Conservation (phyloP, 2,329 filamentous ascomycete genomes). For the Aspergillus sp. region DNA sequence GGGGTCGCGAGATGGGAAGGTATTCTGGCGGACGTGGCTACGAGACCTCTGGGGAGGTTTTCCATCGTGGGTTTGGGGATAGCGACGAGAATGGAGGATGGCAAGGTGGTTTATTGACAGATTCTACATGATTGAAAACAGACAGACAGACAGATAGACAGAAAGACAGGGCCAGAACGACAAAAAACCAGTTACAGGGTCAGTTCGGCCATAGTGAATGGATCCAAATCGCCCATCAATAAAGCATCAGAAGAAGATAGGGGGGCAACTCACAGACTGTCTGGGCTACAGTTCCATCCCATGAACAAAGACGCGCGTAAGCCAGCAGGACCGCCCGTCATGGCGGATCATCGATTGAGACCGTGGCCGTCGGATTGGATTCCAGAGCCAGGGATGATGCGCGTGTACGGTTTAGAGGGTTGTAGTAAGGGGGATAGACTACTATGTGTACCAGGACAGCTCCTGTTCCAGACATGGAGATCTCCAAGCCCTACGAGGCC, state of each 20-base stretch:
- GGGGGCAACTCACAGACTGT: background rate
- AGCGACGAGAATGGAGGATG: background rate
- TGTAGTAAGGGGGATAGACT: no score
- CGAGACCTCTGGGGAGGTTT: conserved; percentile 34
- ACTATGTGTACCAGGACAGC: no score
- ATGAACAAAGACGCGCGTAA: background rate
- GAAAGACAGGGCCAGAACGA: no score
- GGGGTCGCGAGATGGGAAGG: conserved; percentile 30
- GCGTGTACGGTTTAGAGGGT: background rate
- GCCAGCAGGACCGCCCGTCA: background rate
- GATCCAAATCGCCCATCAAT: no score
- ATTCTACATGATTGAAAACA: no score
- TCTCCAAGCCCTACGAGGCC: no score
- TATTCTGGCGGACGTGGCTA: conserved; percentile 32
- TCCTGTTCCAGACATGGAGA: no score
- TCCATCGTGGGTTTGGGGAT: conserved; percentile 22
- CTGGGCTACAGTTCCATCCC: background rate
- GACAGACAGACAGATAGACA: no score
- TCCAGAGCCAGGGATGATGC: background rate
- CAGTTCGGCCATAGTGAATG: no score
- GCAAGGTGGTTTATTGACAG: background rate
- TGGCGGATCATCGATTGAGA: background rate
- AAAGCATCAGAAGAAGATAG: background rate
- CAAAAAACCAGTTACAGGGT: no score
- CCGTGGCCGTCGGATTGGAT: background rate